Evolutionary conservation across 1,139 yeast species (phyloP).

Genomic region (Pichia sp.): DNA sequence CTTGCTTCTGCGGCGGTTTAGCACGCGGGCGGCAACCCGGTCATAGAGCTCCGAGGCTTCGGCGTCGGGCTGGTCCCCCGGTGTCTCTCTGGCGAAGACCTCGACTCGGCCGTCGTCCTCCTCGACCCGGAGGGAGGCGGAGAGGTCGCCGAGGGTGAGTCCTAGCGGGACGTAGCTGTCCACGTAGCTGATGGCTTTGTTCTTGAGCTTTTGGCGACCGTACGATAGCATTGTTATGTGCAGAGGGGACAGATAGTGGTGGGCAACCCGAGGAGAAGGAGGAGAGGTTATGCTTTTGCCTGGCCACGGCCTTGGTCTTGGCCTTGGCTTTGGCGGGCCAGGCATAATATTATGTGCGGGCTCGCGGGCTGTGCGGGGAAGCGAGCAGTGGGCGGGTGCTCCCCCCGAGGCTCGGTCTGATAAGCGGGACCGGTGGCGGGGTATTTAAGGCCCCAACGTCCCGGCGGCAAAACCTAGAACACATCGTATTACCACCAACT

Average conservation of each 20-base stretch:
- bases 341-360: too few relatives aligned
- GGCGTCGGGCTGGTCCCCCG: slow-evolving; percentile 2
- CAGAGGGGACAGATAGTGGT: not conserved
- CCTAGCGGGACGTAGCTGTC: slow-evolving; percentile 19
- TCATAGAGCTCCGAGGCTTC: slow-evolving; percentile 1
- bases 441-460: too few relatives aligned
- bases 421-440: too few relatives aligned
- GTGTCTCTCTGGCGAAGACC: slow-evolving; percentile 10
- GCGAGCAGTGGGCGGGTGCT: too few relatives aligned
- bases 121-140: slow-evolving; percentile 5
- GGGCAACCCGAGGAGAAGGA: not conserved
- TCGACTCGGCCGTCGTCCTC: not conserved
- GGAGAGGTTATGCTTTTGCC: not conserved
- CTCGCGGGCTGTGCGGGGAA: too few relatives aligned
- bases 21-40: slow-evolving; percentile 5
- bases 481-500: too few relatives aligned
- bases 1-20: slow-evolving; percentile 9
- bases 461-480: too few relatives aligned
- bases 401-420: too few relatives aligned
- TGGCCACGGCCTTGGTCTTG: not conserved
- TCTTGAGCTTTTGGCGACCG: slow-evolving; percentile 8
- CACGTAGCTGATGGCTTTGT: slow-evolving; percentile 11
- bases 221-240: not conserved
- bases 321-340: too few relatives aligned
- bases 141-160: slow-evolving; percentile 17